Evolutionary conservation across 208 protist genomes (phyloP).

Genomic region (Trypanosoma scelopori): DNA sequence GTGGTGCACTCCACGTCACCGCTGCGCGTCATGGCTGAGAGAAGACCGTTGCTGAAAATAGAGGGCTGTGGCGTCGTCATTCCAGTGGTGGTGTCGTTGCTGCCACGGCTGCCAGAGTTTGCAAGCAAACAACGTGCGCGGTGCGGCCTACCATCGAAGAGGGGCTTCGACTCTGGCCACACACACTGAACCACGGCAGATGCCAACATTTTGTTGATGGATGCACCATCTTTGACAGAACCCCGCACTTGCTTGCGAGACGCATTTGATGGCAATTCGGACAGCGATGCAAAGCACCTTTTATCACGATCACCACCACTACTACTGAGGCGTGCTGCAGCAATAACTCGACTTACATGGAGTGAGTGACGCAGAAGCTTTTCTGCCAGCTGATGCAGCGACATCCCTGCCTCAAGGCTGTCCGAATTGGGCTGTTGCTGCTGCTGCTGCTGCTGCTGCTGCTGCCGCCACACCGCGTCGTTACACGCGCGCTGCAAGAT

Average conservation of each 20-base stretch:
- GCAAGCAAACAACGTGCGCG: background rate
- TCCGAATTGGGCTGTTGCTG: background rate
- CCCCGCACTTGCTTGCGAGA: background rate
- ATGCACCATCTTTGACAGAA: background rate
- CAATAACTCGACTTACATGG: constrained; percentile 15
- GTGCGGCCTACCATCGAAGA: background rate
- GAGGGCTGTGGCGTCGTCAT: background rate
- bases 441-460: background rate
- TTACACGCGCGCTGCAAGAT: constrained; percentile 12
- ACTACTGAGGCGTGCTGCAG: background rate
- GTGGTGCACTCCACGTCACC: background rate
- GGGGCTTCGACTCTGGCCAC: background rate
- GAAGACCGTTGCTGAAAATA: background rate
- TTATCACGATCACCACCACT: background rate
- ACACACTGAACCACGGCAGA: constrained; percentile 10
- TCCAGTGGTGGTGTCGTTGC: background rate
- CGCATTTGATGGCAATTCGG: no score
- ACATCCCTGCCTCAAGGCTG: background rate
- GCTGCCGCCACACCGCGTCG: background rate
- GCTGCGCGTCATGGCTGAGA: background rate
- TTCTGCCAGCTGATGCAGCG: background rate
- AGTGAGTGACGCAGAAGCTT: constrained; percentile 13
- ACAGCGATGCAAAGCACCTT: background rate
- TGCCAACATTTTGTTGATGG: background rate
- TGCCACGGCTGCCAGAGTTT: background rate